Percentiles rank a stretch among this genome's conserved stretches.
phyloP scores from a whole-genome alignment of 805 yeast genomes.

The Clavispora phyllophila region DNA sequence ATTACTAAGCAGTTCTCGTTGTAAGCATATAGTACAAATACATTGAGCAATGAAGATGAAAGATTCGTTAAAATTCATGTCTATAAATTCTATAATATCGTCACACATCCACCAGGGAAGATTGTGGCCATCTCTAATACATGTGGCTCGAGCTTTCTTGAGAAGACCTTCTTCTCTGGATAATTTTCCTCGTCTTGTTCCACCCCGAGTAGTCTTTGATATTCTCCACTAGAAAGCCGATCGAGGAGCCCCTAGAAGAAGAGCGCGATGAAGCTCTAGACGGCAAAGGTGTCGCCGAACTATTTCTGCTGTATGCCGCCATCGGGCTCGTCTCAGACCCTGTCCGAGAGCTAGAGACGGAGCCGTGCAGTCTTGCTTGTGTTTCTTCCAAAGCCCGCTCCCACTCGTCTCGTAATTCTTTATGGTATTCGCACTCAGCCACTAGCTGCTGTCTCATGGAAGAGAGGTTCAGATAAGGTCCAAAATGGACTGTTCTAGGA shows the following conservation, averaged over 20 bases:
- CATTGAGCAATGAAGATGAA: background rate
- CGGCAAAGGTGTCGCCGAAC: slow-evolving; percentile 4
- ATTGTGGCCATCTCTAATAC: background rate
- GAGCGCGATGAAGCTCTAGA: slow-evolving; percentile 12
- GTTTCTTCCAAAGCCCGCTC: slow-evolving; percentile 9
- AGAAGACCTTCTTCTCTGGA: slow-evolving; percentile 25
- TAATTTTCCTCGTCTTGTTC: slow-evolving; percentile 23
- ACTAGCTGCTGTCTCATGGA: background rate
- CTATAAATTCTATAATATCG: background rate
- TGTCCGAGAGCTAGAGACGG: slow-evolving; percentile 5
- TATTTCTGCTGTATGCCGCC: slow-evolving; percentile 7
- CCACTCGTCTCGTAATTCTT: slow-evolving; percentile 13
- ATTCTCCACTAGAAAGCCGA: slow-evolving; percentile 28
- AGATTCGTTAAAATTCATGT: background rate
- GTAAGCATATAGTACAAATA: too few relatives aligned
- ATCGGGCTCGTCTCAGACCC: background rate
- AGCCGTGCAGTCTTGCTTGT: slow-evolving; percentile 7
- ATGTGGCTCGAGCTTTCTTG: background rate
- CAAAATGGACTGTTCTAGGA: background rate
- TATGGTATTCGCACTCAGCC: slow-evolving; percentile 1
- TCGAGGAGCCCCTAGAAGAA: slow-evolving; percentile 25
- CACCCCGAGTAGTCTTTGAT: slow-evolving; percentile 25
- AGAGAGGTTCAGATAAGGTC: background rate
- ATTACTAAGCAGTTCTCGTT: background rate
- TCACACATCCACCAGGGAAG: background rate